Evolutionary conservation across 495 filamentous ascomycete genomes (phyloP), one percentile per base, ranked within the genome.

Genomic region (Talaromyces liani): DNA sequence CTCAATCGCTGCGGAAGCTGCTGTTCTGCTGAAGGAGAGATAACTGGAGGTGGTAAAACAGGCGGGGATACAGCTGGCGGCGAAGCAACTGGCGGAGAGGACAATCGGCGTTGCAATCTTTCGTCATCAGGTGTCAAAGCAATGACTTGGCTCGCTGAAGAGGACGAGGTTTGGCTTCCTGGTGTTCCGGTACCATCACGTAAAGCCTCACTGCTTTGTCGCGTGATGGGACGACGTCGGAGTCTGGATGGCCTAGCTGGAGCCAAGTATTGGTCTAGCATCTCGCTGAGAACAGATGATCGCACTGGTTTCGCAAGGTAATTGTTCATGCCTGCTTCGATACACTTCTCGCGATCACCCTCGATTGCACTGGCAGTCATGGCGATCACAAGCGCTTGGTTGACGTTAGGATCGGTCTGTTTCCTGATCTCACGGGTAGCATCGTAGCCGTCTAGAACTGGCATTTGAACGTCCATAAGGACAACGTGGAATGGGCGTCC

Each of bases 391-490:
- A 97, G 79, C 0, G 92, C 84, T 51, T 88, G 84, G 49, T 88
- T 83, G 2, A 97, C 91, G 5, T 81, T 80, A 1, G 89, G 85
- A 55, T 91, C 85, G 0, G 83, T 73, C 73, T 96, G 90, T 54
- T 84, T 82, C 3, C 92, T 86, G 53, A 97, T 84, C 58, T 89
- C 81, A 58, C 88, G 87, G 0, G 92, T 96, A 10, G 91, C 91
- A 70, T 95, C 89, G 74, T 96, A 97, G n/a, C 92, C 92, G 70
- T 96, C 92, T 1, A 96, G 82, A 6, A 92, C 86, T 1, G 92
- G 92, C 92, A 97, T 97, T 77, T 96, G 92, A 33, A 93, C 91
- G 72, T 97, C 92, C 92, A 97, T 96, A 29, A 97, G 80, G 20
- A 96, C 89, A 25, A 97, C 82, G 68, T 84, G 80, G 72, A 83